Percentiles rank a stretch among this genome's conserved stretches.
These are phyloP conservation scores for Gentiana straminea DNA, from an alignment of 257 asterid species.

Conservation along the genomic window DNA sequence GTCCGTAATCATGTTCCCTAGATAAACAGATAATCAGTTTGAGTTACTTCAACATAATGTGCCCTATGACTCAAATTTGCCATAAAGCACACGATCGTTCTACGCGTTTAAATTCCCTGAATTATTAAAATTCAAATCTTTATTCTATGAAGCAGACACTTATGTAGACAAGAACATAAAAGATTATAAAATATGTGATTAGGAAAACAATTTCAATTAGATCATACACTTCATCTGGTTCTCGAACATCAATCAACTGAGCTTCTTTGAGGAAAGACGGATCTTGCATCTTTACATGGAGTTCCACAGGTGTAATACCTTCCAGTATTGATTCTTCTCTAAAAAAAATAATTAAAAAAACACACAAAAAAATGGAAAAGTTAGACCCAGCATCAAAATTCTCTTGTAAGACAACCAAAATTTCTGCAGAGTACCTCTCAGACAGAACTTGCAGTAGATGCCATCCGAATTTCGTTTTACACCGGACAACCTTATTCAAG, in stretches of 20 bases:
- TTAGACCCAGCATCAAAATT: conserved; percentile 8
- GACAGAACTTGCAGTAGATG: conserved; percentile 90
- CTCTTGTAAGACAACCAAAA: conserved; percentile 8
- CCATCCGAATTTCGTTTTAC: conserved; percentile 95
- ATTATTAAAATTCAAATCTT: background rate
- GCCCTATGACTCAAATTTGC: too few species aligned
- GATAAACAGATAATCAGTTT: too few species aligned
- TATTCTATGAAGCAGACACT: background rate
- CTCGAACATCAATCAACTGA: conserved; percentile 92
- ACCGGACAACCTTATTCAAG: conserved; percentile 55
- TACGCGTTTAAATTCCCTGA: background rate
- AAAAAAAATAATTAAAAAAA: conserved; percentile 5
- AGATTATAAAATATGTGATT: background rate
- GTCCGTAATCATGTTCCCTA: too few species aligned
- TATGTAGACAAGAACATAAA: background rate
- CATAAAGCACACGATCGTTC: too few species aligned
- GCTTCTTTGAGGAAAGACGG: conserved; percentile 72
- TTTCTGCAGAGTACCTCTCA: conserved; percentile 51
- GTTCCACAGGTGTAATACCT: conserved; percentile 65
- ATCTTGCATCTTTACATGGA: conserved; percentile 76
- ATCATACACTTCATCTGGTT: conserved; percentile 97
- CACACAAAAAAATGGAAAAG: conserved; percentile 5
- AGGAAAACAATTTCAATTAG: conserved; percentile 2
- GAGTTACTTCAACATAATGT: too few species aligned
- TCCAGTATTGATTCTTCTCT: conserved; percentile 68